Conservation (phyloP, 2,329 filamentous ascomycete genomes). For the Colletotrichum sp. region DNA sequence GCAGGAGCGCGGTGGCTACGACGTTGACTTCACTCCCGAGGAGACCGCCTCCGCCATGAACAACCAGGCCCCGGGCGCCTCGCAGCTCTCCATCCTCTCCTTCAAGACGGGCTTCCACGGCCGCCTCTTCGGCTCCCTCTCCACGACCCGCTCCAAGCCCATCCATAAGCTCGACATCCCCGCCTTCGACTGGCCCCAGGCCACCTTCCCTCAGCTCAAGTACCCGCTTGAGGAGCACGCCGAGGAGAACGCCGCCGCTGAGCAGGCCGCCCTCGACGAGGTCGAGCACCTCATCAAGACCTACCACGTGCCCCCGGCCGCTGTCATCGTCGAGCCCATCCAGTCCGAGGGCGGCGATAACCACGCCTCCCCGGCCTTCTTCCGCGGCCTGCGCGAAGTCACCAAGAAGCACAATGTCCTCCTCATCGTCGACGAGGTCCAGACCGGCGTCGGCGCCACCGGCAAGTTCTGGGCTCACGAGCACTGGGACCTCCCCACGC, state of each 20-base stretch:
- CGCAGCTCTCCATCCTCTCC: slow-evolving; percentile 81
- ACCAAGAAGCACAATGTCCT: slow-evolving; percentile 80
- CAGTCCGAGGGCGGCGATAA: slow-evolving; percentile 96
- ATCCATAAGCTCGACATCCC: slow-evolving; percentile 96
- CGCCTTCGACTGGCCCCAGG: slow-evolving; percentile 93
- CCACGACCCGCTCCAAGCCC: slow-evolving; percentile 89
- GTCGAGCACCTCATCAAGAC: slow-evolving; percentile 81
- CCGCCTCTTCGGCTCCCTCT: slow-evolving; percentile 85
- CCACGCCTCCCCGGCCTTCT: slow-evolving; percentile 87
- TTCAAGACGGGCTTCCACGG: slow-evolving; percentile 92
- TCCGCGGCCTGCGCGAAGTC: slow-evolving; percentile 80
- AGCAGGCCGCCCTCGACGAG: slow-evolving; percentile 81
- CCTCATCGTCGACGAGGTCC: slow-evolving; percentile 92
- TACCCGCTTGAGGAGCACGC: slow-evolving; percentile 84
- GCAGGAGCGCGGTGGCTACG: slow-evolving; percentile 77
- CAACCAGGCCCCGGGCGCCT: slow-evolving; percentile 79
- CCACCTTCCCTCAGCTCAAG: slow-evolving; percentile 83
- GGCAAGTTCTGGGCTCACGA: slow-evolving; percentile 98
- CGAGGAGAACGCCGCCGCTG: slow-evolving; percentile 81
- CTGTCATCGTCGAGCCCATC: slow-evolving; percentile 86
- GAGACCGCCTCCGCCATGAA: slow-evolving; percentile 79
- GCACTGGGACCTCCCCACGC: slow-evolving; percentile 82
- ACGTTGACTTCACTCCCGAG: slow-evolving; percentile 79
- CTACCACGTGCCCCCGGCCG: slow-evolving; percentile 80
- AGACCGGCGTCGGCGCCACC: slow-evolving; percentile 90